These are phyloP conservation scores for Coniferiporia sulphurascens DNA, from an alignment of 1,284 basidiomycete species.

Conservation along the genomic window DNA sequence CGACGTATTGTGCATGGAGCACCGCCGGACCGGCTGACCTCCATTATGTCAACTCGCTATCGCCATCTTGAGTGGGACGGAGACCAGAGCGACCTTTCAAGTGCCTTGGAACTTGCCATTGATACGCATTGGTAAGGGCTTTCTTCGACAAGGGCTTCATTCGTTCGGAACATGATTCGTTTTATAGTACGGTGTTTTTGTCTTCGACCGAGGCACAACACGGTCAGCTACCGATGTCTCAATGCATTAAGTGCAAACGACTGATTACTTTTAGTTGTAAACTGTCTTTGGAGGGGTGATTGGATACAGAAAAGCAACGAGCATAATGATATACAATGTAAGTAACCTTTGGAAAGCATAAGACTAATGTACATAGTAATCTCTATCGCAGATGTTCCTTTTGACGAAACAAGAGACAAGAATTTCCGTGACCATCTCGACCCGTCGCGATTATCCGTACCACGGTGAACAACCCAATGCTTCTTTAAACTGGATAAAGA, in stretches of 20 bases:
- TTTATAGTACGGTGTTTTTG: slow-evolving; percentile 70
- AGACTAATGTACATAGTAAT: not conserved
- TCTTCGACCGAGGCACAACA: slow-evolving; percentile 85
- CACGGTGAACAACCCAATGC: slow-evolving; percentile 45
- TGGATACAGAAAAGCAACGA: slow-evolving; percentile 75
- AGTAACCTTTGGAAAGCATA: slow-evolving; percentile 21
- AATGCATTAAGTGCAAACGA: not conserved
- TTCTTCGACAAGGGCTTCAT: slow-evolving; percentile 5
- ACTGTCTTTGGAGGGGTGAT: slow-evolving; percentile 76
- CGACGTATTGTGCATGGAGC: slow-evolving; percentile 72
- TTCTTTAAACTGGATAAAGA: not conserved
- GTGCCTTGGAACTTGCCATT: slow-evolving; percentile 79
- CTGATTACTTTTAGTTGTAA: slow-evolving; percentile 45
- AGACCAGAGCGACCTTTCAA: slow-evolving; percentile 67
- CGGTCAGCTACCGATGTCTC: slow-evolving; percentile 36
- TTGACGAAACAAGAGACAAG: slow-evolving; percentile 43
- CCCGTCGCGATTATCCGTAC: slow-evolving; percentile 80
- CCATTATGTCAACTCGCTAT: slow-evolving; percentile 77
- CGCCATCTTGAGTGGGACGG: slow-evolving; percentile 72
- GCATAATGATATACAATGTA: slow-evolving; percentile 66
- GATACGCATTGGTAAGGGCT: slow-evolving; percentile 70
- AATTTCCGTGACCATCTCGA: slow-evolving; percentile 71
- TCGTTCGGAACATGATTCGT: slow-evolving; percentile 15
- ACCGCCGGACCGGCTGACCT: slow-evolving; percentile 56
- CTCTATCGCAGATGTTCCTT: slow-evolving; percentile 49